phyloP scores from a whole-genome alignment of 78 protist species.

The Dictyostelium purpureum region DNA sequence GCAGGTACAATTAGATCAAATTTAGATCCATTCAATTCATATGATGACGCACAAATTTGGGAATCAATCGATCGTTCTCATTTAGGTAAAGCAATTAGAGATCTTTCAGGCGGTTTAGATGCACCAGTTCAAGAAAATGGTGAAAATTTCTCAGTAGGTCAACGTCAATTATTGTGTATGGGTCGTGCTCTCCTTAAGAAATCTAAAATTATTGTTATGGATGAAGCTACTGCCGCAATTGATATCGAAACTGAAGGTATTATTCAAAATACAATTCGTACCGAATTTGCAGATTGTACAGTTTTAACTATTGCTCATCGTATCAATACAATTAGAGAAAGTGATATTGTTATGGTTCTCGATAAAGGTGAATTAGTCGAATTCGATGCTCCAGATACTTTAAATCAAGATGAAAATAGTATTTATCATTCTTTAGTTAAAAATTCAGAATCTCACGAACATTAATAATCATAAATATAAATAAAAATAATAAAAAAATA shows the following conservation, averaged over 20 bases:
- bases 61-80: slow-evolving; percentile 82
- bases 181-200: slow-evolving; percentile 90
- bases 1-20: slow-evolving; percentile 79
- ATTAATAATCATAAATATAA: too few species aligned
- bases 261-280: slow-evolving; percentile 87
- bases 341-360: slow-evolving; percentile 83
- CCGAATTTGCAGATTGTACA: slow-evolving; percentile 73
- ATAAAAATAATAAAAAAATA: too few species aligned
- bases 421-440: slow-evolving; percentile 69
- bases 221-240: slow-evolving; percentile 94
- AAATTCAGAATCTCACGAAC: background rate
- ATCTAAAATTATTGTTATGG: slow-evolving; percentile 82
- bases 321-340: slow-evolving; percentile 92
- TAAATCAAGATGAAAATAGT: background rate
- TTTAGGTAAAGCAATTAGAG: slow-evolving; percentile 37
- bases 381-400: slow-evolving; percentile 68
- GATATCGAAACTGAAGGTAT: slow-evolving; percentile 90
- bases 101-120: slow-evolving; percentile 44
- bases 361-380: slow-evolving; percentile 74
- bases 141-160: slow-evolving; percentile 94
- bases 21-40: slow-evolving; percentile 83
- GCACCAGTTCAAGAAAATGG: slow-evolving; percentile 76
- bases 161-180: slow-evolving; percentile 95
- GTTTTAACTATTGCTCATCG: slow-evolving; percentile 94
- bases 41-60: slow-evolving; percentile 86